These are phyloP conservation scores for Biscogniauxia mediterranea DNA, from an alignment of 2,329 filamentous ascomycete genomes.

Conservation along the genomic window DNA sequence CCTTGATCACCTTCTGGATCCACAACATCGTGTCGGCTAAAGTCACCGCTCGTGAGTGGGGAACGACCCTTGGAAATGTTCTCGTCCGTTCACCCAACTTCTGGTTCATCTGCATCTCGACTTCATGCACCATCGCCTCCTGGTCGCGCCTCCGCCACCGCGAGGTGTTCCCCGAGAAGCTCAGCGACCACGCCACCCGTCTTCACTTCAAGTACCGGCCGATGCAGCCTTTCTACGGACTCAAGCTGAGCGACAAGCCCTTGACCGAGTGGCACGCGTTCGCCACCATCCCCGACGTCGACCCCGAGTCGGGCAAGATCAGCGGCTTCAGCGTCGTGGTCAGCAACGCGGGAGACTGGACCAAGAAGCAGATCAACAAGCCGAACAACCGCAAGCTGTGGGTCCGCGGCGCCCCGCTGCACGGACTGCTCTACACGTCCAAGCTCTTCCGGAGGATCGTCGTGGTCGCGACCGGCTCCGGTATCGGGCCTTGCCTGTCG, in stretches of 20 bases:
- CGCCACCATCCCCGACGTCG: conserved; percentile 65
- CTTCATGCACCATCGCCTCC: conserved; percentile 65
- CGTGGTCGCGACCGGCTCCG: conserved; percentile 70
- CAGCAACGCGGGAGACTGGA: conserved; percentile 79
- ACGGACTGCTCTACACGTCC: conserved; percentile 66
- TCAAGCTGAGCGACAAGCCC: conserved; percentile 62
- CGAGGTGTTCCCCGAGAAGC: conserved; percentile 61
- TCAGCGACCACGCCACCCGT: conserved; percentile 71
- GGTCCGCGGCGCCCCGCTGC: conserved; percentile 66
- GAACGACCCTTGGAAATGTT: conserved; percentile 35
- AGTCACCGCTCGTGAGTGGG: conserved; percentile 37
- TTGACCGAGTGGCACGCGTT: conserved; percentile 75
- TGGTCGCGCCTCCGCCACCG: conserved; percentile 72
- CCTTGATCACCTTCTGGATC: conserved; percentile 48
- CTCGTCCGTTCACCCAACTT: conserved; percentile 48
- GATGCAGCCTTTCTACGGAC: conserved; percentile 54
- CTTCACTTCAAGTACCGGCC: conserved; percentile 67
- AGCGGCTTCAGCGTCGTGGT: conserved; percentile 67
- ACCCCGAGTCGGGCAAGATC: conserved; percentile 37
- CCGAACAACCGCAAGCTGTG: conserved; percentile 60
- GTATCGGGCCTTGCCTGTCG: conserved; percentile 68
- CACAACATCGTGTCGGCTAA: conserved; percentile 63
- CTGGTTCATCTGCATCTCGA: conserved; percentile 68
- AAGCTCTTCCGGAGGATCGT: conserved; percentile 64
- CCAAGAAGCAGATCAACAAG: conserved; percentile 58